Evolutionary conservation across 2,329 filamentous ascomycete genomes (phyloP).

Genomic region (Hypoxylon sp.): DNA sequence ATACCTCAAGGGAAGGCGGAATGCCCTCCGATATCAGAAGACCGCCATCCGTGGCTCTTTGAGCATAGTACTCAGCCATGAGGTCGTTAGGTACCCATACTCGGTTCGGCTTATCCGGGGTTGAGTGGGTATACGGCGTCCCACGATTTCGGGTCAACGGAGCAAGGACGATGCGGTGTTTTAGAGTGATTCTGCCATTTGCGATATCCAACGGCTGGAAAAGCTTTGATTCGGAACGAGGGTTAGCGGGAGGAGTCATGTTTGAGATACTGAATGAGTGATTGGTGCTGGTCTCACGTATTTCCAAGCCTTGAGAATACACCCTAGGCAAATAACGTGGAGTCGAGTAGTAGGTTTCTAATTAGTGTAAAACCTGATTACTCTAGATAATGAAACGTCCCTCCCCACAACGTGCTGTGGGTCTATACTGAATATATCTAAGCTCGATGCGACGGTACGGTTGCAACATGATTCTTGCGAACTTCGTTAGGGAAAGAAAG

Average conservation of each 20-base stretch:
- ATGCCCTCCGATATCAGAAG: constrained; percentile 18
- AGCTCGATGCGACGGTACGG: not conserved
- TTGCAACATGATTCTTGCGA: not conserved
- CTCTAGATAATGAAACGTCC: too few relatives aligned
- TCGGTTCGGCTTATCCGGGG: constrained; percentile 22
- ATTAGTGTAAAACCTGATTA: too few relatives aligned
- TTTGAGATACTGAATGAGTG: not conserved
- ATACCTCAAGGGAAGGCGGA: constrained; percentile 22
- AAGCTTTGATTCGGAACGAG: constrained; percentile 19
- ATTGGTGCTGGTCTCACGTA: not conserved
- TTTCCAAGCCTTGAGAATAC: not conserved
- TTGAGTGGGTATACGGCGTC: constrained; percentile 12
- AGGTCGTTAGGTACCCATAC: constrained; percentile 22
- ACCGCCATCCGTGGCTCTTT: constrained; percentile 20
- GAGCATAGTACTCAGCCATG: constrained; percentile 19
- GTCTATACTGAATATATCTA: not conserved
- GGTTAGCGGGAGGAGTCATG: constrained; percentile 11
- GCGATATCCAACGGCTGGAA: constrained; percentile 19
- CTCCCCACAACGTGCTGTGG: not conserved
- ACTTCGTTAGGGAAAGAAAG: too few relatives aligned
- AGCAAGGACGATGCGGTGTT: constrained; percentile 21
- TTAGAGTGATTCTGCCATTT: constrained; percentile 16
- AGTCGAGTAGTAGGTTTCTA: not conserved
- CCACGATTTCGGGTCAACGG: constrained; percentile 21
- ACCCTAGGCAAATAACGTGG: not conserved